Base-by-base conservation (phyloP, 2,329 filamentous ascomycete species). In the Leptographium procerum region DNA sequence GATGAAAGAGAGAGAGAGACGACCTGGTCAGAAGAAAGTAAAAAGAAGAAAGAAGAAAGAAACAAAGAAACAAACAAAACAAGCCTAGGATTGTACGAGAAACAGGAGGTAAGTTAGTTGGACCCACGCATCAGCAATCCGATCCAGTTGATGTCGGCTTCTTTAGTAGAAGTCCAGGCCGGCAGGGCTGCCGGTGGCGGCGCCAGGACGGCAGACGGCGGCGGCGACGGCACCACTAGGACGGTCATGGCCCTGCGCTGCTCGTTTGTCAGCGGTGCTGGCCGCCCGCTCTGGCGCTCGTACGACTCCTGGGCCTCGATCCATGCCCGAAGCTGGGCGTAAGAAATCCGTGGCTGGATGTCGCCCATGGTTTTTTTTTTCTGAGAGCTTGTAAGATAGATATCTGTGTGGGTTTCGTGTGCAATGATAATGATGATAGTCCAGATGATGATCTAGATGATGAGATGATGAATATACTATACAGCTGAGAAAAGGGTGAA, bases 211-310 rank as follows among this genome's bases (percentile, higher is more conserved):
- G 69, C 66, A n/a, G n/a, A n/a, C n/a, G n/a, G n/a, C n/a, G n/a
- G n/a, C n/a, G n/a, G n/a, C 45, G 33, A 36, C 19, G 52, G 31
- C 40, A 55, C 45, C 47, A 55, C 45, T 16, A 82, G 69, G 6
- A 70, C 66, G 1, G 69, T 66, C 29, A 82, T 65, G 19, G 76
- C 73, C 45, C 68, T 65, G 11, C 68, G 65, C 64, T 81, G 71
- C 5, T 65, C 61, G 5, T 68, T 66, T 0, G 71, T 70, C 33
- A 80, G 64, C 0, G 70, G 69, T 1, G 72, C 68, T 0, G 74
- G 71, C 16, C 61, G 36, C 8, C 66, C 67, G 40, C 68, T 61
- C 8, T 63, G 40, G 11, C 58, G 63, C 64, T 75, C 71, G 50
- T 65, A 66, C 2, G 66, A 65, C 58, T 75, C 73, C 55, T 78